Conservation (phyloP, 2,329 filamentous ascomycete genomes). For the Fusarium tupiense region DNA sequence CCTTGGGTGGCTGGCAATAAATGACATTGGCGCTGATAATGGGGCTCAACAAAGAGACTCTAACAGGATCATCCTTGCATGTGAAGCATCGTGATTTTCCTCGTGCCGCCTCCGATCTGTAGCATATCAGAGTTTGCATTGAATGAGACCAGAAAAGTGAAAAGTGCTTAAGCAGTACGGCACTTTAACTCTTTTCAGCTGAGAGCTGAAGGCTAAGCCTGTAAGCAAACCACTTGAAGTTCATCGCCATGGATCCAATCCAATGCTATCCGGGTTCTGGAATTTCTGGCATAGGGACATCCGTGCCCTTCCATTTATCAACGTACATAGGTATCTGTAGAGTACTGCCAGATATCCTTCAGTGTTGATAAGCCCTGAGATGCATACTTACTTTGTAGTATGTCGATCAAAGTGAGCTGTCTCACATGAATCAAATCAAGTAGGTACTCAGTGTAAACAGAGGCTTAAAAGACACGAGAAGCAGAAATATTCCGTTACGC, state of each 20-base stretch:
- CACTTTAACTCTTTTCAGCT: not conserved
- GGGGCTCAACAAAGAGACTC: slow-evolving; percentile 15
- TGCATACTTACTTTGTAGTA: not conserved
- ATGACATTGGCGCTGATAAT: not conserved
- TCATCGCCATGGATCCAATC: not conserved
- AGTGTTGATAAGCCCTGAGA: not conserved
- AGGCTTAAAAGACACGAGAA: not conserved
- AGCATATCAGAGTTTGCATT: slow-evolving; percentile 1
- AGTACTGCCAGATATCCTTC: not conserved
- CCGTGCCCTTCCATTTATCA: not conserved
- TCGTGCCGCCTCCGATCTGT: not conserved
- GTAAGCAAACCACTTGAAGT: not conserved
- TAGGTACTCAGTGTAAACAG: not conserved
- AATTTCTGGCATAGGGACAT: not conserved
- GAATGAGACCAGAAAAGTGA: not conserved
- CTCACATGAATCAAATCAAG: not conserved
- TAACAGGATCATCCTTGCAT: slow-evolving; percentile 11
- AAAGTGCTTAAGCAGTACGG: not conserved
- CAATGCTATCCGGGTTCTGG: not conserved
- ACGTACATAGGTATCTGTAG: not conserved
- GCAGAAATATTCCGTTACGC: not conserved
- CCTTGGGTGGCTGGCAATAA: not conserved
- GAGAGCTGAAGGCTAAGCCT: not conserved
- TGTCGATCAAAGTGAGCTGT: not conserved
- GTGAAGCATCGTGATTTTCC: not conserved